Evolutionary conservation across 2,329 filamentous ascomycete species (phyloP), one percentile per base, ranked within the genome.

Genomic region (Neofusicoccum kwambonambiense): DNA sequence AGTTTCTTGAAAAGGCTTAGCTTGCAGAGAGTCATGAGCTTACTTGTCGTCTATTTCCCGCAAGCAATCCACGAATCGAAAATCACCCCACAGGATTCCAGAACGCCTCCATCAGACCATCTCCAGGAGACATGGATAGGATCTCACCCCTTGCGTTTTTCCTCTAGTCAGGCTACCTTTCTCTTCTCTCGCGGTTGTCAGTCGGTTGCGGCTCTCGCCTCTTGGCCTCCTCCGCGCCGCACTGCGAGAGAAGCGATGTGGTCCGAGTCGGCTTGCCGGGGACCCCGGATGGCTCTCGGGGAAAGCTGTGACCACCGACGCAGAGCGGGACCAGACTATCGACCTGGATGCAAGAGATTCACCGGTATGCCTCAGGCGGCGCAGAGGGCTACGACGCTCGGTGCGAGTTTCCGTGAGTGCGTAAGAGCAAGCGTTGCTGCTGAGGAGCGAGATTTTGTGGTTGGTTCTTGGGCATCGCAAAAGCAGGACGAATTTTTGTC

Each of bases 81-180:
- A 5, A 42, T 60, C 56, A 60, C 42, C 42, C 56, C 56, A 60
- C 56, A 60, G n/a, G n/a, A 44, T 60, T 60, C 56, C 56, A 60
- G 56, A 60, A 60, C 56, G 31, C 27, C 27, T n/a, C n/a, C 22
- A 27, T 60, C 56, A 60, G 56, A 39, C 56, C 56, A 60, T 60
- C 4, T 34, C 56, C 41, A 19, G 56, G 56, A 60, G 56, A 47
- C 41, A 9, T 22, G 17, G 9, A 37, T 22, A 31, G 41, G 13
- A 37, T 60, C 42, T 22, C 42, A 19, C 42, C 56, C 42, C 47
- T 44, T 27, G 12, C 37, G 9, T 5, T 8, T 9, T 19, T n/a
- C 12, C 8, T 47, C 19, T 15, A 7, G 39, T 45, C 42, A 13
- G 22, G 56, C 9, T 7, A 6, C 37, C 27, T 60, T 19, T 42